A percentile compares a stretch with the other conserved stretches of the same genome.
Evolutionary conservation across 148 eudicot genomes (phyloP).

Genomic region (Rhododendron molle): DNA sequence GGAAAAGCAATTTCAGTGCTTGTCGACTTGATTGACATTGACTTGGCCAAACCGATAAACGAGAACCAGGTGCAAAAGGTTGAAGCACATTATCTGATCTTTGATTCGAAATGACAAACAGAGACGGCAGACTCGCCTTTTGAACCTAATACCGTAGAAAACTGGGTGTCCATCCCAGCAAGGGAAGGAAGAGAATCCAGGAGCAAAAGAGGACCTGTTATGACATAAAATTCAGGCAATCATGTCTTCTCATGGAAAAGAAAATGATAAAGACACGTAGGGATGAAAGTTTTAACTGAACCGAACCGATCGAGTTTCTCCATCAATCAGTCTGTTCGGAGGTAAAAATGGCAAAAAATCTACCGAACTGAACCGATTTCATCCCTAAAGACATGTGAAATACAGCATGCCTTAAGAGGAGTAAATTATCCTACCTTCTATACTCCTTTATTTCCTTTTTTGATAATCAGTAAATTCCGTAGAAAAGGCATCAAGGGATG

Average conservation of each 20-base stretch:
- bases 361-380: no score
- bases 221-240: background rate
- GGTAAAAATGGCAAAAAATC: no score
- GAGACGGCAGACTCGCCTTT: background rate
- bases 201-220: background rate
- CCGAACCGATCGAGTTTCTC: no score
- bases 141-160: background rate
- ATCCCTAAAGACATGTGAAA: no score
- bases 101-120: background rate
- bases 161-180: background rate
- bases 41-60: background rate
- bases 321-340: no score
- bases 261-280: background rate
- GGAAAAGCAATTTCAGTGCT: background rate
- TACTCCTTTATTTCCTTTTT: no score
- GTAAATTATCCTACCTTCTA: background rate
- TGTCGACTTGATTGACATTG: background rate
- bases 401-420: background rate
- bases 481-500: background rate
- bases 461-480: background rate
- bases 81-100: constrained; percentile 8
- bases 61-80: background rate
- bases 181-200: background rate
- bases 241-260: background rate
- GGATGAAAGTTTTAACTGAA: no score